phyloP scores from a whole-genome alignment of 1,284 basidiomycete species.

The Malassezia sympodialis region DNA sequence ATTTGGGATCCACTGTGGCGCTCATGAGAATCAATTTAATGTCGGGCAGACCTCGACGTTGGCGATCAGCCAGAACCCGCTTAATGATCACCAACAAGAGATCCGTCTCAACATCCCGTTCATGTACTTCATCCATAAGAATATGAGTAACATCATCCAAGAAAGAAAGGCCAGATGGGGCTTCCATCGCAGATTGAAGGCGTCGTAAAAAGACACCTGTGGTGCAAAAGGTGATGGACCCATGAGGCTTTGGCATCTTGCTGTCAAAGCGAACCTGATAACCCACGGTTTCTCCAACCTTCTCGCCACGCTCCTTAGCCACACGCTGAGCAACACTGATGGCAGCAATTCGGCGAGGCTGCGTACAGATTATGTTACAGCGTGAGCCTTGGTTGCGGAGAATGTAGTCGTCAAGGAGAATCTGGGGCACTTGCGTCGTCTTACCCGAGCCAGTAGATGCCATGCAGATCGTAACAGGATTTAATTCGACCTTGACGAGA shows the following conservation, averaged over 20 bases:
- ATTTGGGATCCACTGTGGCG: conserved; percentile 79
- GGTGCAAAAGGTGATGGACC: conserved; percentile 81
- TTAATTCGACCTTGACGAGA: conserved; percentile 58
- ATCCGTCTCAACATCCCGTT: conserved; percentile 89
- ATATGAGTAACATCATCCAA: conserved; percentile 82
- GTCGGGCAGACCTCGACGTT: conserved; percentile 60
- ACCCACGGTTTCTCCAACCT: conserved; percentile 64
- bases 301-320: conserved; percentile 75
- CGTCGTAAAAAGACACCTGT: conserved; percentile 81
- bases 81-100: conserved; percentile 82
- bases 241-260: conserved; percentile 68
- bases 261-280: conserved; percentile 89
- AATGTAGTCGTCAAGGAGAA: conserved; percentile 78
- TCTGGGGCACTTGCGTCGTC: conserved; percentile 88
- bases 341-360: conserved; percentile 82
- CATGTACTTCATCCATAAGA: conserved; percentile 90
- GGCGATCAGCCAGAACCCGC: conserved; percentile 65
- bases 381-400: conserved; percentile 65
- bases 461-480: conserved; percentile 86
- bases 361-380: conserved; percentile 88
- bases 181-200: conserved; percentile 62
- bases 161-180: conserved; percentile 36
- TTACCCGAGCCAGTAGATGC: conserved; percentile 92
- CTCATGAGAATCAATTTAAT: conserved; percentile 90
- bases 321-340: conserved; percentile 87